Evolutionary conservation across 352 stramenopile genomes (phyloP).

Genomic region (Globisporangium solare): DNA sequence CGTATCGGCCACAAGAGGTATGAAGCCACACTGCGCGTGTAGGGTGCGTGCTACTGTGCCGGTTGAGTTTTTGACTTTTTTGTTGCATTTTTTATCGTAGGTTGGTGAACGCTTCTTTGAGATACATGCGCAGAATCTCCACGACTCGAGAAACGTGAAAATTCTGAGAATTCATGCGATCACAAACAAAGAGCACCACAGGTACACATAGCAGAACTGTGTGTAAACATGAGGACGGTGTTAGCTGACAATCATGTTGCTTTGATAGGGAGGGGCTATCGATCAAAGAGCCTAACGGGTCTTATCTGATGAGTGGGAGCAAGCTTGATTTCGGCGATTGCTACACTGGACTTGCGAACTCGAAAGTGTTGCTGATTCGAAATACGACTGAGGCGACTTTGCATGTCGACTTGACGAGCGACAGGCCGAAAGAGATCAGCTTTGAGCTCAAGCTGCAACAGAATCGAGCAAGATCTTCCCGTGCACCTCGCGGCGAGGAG

Average conservation of each 20-base stretch:
- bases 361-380: constrained; percentile 75
- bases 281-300: constrained; percentile 81
- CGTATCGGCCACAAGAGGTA: constrained; percentile 79
- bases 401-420: constrained; percentile 82
- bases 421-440: constrained; percentile 84
- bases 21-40: neutral
- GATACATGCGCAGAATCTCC: constrained; percentile 82
- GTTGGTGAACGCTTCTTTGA: constrained; percentile 84
- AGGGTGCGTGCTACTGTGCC: neutral
- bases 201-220: constrained; percentile 25
- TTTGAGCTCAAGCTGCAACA: constrained; percentile 84
- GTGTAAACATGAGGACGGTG: neutral
- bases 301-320: constrained; percentile 83
- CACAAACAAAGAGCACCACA: constrained; percentile 86
- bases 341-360: constrained; percentile 79
- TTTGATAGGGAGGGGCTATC: constrained; percentile 75
- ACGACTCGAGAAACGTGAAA: constrained; percentile 83
- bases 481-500: constrained; percentile 54
- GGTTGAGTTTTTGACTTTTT: neutral
- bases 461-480: constrained; percentile 62
- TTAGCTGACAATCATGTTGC: neutral
- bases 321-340: constrained; percentile 88
- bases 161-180: constrained; percentile 84
- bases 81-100: constrained; percentile 24
- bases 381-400: constrained; percentile 83